Evolutionary conservation across 345 rosid species (phyloP), one percentile per base, ranked within the genome.

Genomic region (Aquilaria sinensis): DNA sequence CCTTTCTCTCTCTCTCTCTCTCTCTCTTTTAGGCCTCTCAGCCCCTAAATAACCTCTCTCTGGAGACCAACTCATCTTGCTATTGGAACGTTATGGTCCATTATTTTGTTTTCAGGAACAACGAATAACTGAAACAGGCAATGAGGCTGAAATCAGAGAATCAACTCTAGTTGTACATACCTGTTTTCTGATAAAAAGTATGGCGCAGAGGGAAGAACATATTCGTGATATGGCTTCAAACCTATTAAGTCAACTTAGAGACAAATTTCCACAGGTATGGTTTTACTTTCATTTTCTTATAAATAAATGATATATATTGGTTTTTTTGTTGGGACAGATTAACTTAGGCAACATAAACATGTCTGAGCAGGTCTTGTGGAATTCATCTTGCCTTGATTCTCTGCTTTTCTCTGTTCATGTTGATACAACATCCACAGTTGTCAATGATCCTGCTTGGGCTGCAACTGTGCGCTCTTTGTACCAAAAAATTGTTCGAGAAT

Each of bases 191-290:
- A 89, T 95, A 57, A 87, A 87, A 80, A 83, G 92, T 73, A 77
- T 95, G 96, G 87, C 97, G 3, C 91, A 83, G 84, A 91, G 99
- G 70, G 99, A 95, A 79, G 97, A 89, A 69, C 89, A 85, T 72
- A 71, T 95, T 60, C 84, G 99, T 31, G 88, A 95, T 80, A 81
- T 85, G 71, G 76, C 97, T 67, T 87, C 83, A 57, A 89, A 85
- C 78, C 75, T 91, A 77, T 80, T 95, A 84, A 74, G 81, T 70
- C 96, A 89, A 75, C 93, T 95, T 51, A 88, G 93, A 76, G 99
- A 95, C 70, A 91, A 76, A 81, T 95, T 95, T 79, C 90, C 97
- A 66, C 99, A 89, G 99, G 99, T 91, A 78, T 64, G 60, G 33
- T 57, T 43, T 37, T 37, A 0, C 43, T 37, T 37, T 60, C 61